Conservation (phyloP, 768 basidiomycete genomes). For the Boletus huronensis region DNA sequence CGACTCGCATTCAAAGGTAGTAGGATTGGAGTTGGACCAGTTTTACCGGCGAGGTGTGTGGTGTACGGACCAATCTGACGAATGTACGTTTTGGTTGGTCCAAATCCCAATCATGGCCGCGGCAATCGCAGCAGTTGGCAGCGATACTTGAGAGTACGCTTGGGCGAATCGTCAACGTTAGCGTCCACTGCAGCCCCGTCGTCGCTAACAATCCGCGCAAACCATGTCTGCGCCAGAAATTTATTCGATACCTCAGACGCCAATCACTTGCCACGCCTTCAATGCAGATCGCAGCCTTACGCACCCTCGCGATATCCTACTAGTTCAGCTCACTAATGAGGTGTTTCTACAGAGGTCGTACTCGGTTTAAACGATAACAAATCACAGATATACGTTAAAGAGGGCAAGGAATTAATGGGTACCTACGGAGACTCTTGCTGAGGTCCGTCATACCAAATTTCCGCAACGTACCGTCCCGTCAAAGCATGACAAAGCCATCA, state of each 20-base stretch:
- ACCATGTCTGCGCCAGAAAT: conserved; percentile 72
- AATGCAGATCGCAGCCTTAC: conserved; percentile 82
- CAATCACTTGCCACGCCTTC: conserved; percentile 89
- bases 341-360: conserved; percentile 65
- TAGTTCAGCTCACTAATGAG: conserved; percentile 5
- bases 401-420: conserved; percentile 70
- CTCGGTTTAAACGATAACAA: conserved; percentile 90
- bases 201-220: background rate
- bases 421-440: conserved; percentile 74
- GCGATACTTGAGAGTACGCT: too few relatives aligned
- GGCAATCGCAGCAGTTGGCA: too few relatives aligned
- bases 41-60: too few relatives aligned
- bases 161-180: background rate
- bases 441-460: conserved; percentile 46
- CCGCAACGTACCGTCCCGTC: background rate
- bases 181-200: background rate
- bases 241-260: conserved; percentile 72
- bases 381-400: conserved; percentile 71
- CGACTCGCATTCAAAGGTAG: too few relatives aligned
- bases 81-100: too few relatives aligned
- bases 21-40: too few relatives aligned
- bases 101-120: too few relatives aligned
- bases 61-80: too few relatives aligned
- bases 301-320: conserved; percentile 34
- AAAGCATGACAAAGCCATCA: conserved; percentile 98